Conservation (phyloP, 2,329 filamentous ascomycete genomes). For the Grosmannia serpens region DNA sequence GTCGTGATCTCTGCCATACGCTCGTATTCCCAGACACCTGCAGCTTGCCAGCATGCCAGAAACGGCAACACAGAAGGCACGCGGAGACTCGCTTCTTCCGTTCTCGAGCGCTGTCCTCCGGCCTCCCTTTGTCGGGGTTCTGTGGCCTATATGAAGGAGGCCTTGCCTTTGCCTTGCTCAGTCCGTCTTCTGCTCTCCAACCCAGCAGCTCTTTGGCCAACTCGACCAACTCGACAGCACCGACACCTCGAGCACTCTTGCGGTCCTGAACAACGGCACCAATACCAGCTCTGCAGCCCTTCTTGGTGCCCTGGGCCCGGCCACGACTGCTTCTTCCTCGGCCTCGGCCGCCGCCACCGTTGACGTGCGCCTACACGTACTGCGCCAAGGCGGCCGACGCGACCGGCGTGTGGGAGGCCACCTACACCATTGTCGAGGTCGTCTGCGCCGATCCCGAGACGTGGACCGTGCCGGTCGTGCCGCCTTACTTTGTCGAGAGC, state of each 20-base stretch:
- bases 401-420: constrained; percentile 26
- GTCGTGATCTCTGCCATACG: not conserved
- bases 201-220: not conserved
- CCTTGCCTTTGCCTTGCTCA: not conserved
- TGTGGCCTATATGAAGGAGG: not conserved
- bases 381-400: constrained; percentile 24
- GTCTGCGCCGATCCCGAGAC: constrained; percentile 27
- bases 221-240: not conserved
- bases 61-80: not conserved
- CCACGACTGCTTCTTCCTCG: not conserved
- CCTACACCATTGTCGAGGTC: constrained; percentile 28
- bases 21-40: not conserved
- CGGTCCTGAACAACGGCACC: constrained; percentile 1
- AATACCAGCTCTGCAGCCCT: constrained; percentile 9
- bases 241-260: not conserved
- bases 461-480: constrained; percentile 26
- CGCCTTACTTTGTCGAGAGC: constrained; percentile 14
- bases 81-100: not conserved
- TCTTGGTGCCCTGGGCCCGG: too few species aligned
- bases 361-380: constrained; percentile 27
- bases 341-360: constrained; percentile 12
- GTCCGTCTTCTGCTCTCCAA: not conserved
- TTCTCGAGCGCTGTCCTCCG: not conserved
- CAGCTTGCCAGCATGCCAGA: not conserved
- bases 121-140: not conserved